These are phyloP conservation scores for Phyllachora maydis DNA, from an alignment of 2,329 filamentous ascomycete genomes.

Conservation along the genomic window DNA sequence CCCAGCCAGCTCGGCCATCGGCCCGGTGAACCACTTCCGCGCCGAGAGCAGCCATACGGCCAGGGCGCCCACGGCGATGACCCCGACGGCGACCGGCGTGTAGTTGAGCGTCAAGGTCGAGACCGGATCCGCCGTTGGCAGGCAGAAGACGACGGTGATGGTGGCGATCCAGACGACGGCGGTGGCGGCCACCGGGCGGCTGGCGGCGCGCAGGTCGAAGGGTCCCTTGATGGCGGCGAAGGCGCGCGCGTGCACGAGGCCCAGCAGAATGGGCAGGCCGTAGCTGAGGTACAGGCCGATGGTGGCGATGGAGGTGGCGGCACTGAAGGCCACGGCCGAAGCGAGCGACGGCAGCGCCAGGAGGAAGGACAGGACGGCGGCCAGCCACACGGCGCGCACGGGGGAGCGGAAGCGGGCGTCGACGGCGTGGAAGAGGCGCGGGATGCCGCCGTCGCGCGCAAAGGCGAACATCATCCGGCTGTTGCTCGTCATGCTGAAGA, in stretches of 20 bases:
- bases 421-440: conserved; percentile 31
- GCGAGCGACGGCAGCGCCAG: conserved; percentile 33
- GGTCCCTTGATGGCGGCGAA: conserved; percentile 30
- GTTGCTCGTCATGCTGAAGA: conserved; percentile 35
- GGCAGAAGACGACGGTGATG: conserved; percentile 35
- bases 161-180: conserved; percentile 29
- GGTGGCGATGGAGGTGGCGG: conserved; percentile 37
- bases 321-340: conserved; percentile 30
- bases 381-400: conserved; percentile 32
- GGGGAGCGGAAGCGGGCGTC: conserved; percentile 26
- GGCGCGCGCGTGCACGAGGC: conserved; percentile 24
- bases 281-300: conserved; percentile 37
- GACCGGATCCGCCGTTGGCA: conserved; percentile 33
- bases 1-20: conserved; percentile 27
- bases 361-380: conserved; percentile 28
- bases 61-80: conserved; percentile 25
- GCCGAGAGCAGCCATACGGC: conserved; percentile 30
- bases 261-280: conserved; percentile 32
- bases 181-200: conserved; percentile 21
- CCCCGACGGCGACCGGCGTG: conserved; percentile 35
- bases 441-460: conserved; percentile 29
- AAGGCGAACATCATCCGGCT: conserved; percentile 40
- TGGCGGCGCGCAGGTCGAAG: conserved; percentile 26
- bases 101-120: conserved; percentile 36
- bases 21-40: conserved; percentile 31